Base-by-base conservation (phyloP, 257 asterid genomes). In the Jaltomata sinuosa region DNA sequence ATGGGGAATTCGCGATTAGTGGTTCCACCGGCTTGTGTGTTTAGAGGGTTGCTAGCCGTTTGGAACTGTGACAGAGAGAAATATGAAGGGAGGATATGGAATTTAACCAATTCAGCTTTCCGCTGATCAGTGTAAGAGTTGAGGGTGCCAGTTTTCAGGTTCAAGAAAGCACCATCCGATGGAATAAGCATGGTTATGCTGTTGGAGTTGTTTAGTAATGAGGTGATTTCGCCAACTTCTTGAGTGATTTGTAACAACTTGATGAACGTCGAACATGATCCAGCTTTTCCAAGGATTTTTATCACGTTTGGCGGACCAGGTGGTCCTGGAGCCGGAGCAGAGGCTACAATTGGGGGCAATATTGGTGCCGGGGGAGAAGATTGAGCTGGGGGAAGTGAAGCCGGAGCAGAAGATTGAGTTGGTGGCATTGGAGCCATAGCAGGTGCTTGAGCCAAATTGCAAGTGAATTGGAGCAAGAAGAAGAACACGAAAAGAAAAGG, bases 101-200 rank as follows among this genome's bases (percentile, higher is more conserved):
- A 91, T 53, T 90, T 91, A 8, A 91, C 40, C 8, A 91, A 86
- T 3, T 90, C 90, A 40, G 83, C 19, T 47, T 91, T 87, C 77
- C 86, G 89, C 79, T 88, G 82, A 18, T 86, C 91, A 3, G 84
- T 80, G 76, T 88, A 84, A 12, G 92, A 80, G 87, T 92, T 92
- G 8, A 92, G 89, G 9, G 80, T 65, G 67, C 93, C 93, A 4
- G 79, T 2, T 83, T 88, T 87, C 84, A 92, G 92, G 71, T 25
- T 83, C 38, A 91, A 47, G 74, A 92, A 92, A 7, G 95, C 88
- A 22, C 36, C 31, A 68, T 91, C 94, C 3, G 87, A 34, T 3
- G 94, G 94, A 16, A 91, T 80, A 18, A 87, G 61, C 59, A 93
- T 49, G 1, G 94, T 92, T 67, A 92, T 86, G 68, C 97, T 92